phyloP scores from a whole-genome alignment of 768 basidiomycete genomes.

The Asterophora parasitica region DNA sequence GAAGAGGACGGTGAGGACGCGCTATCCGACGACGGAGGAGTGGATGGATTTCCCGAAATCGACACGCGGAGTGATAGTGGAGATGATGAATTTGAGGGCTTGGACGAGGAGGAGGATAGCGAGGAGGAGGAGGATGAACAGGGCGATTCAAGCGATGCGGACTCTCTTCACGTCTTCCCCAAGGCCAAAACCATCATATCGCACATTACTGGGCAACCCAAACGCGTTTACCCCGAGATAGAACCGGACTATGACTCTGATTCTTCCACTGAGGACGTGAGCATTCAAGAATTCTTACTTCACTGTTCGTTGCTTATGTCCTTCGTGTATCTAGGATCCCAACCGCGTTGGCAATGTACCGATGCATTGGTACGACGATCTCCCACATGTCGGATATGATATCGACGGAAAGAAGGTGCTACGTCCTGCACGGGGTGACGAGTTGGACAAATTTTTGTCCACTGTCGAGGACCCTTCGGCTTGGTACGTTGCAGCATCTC shows the following conservation, averaged over 20 bases:
- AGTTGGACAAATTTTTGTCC: slow-evolving; percentile 92
- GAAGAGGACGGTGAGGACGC: slow-evolving; percentile 52
- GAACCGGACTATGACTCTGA: slow-evolving; percentile 90
- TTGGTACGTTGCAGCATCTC: slow-evolving; percentile 52
- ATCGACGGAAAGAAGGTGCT: slow-evolving; percentile 92
- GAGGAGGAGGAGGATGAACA: slow-evolving; percentile 38
- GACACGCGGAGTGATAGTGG: slow-evolving; percentile 49
- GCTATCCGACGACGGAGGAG: slow-evolving; percentile 51
- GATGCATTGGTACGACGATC: slow-evolving; percentile 98
- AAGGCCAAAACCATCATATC: slow-evolving; percentile 68
- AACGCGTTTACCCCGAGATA: slow-evolving; percentile 82
- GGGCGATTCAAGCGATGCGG: slow-evolving; percentile 38
- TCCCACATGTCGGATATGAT: slow-evolving; percentile 98
- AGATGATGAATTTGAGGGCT: slow-evolving; percentile 33
- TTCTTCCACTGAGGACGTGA: slow-evolving; percentile 86
- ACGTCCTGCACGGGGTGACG: slow-evolving; percentile 92
- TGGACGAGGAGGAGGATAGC: slow-evolving; percentile 30
- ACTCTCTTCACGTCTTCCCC: slow-evolving; percentile 50
- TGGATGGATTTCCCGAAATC: slow-evolving; percentile 74
- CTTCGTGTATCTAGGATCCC: slow-evolving; percentile 56
- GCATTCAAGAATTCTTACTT: slow-evolving; percentile 22
- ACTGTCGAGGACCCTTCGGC: slow-evolving; percentile 89
- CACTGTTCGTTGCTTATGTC: slow-evolving; percentile 6
- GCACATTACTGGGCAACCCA: slow-evolving; percentile 78
- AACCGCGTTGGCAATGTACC: slow-evolving; percentile 95